Percentiles rank a stretch among this genome's conserved stretches.
These are phyloP conservation scores for Amanita fuliginea DNA, from an alignment of 768 basidiomycete genomes.

Conservation along the genomic window DNA sequence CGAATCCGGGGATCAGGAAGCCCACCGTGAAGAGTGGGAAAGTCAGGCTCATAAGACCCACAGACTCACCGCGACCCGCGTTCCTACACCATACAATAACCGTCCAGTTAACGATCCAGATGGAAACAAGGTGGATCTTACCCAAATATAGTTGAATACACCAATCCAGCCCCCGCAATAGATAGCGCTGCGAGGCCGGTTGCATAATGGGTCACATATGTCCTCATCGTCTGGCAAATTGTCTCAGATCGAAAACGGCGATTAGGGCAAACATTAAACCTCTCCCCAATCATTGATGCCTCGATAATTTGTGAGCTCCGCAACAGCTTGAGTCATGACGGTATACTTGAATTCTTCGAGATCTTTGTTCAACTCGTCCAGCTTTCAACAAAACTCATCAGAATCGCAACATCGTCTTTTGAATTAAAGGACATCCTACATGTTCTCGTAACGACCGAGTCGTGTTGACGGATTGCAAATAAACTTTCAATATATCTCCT, in stretches of 20 bases:
- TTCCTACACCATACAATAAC: conserved; percentile 1
- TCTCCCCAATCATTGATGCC: conserved; percentile 2
- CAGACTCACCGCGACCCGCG: conserved; percentile 11
- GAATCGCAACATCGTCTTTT: neutral
- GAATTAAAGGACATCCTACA: neutral
- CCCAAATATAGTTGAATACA: conserved; percentile 16
- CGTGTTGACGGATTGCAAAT: neutral
- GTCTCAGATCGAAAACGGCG: neutral
- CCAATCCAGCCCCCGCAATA: conserved; percentile 15
- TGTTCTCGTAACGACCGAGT: neutral
- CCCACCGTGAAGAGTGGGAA: conserved; percentile 18
- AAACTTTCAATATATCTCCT: neutral
- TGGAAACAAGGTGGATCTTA: conserved; percentile 1
- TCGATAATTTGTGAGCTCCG: conserved; percentile 2
- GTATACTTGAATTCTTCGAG: neutral
- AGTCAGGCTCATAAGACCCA: conserved; percentile 16
- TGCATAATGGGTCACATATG: neutral
- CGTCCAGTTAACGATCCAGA: neutral
- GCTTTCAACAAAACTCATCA: neutral
- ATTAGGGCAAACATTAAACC: neutral
- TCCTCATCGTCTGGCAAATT: neutral
- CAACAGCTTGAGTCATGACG: neutral
- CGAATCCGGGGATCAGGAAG: conserved; percentile 15
- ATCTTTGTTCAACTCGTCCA: neutral
- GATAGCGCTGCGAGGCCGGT: conserved; percentile 10